Percentiles rank a stretch among this genome's conserved stretches.
These are phyloP conservation scores for Fraxinus latifolia DNA, from an alignment of 305 asterid species.

Conservation along the genomic window DNA sequence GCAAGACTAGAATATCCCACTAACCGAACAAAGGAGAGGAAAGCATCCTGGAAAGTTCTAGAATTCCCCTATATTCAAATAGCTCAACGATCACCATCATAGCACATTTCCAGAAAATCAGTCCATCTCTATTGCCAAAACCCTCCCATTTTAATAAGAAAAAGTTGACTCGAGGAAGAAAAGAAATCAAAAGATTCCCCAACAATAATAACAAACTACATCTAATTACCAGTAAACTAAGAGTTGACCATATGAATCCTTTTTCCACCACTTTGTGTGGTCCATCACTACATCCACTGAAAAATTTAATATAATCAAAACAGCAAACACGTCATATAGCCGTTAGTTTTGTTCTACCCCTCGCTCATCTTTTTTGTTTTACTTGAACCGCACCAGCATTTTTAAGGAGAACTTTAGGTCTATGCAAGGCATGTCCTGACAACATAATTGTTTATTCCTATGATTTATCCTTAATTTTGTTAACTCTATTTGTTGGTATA, in stretches of 20 bases:
- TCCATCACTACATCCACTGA: background rate
- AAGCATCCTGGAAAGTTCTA: background rate
- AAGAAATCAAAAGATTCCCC: background rate
- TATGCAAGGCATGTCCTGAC: background rate
- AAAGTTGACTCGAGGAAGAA: background rate
- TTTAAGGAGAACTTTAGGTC: background rate
- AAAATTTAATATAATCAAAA: background rate
- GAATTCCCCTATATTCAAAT: background rate
- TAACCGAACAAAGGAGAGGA: background rate
- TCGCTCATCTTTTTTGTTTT: background rate
- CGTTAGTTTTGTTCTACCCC: background rate
- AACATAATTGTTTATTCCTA: too few species aligned
- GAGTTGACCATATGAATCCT: background rate
- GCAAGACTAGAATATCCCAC: background rate
- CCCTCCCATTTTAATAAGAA: background rate
- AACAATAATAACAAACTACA: background rate
- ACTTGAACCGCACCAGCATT: background rate
- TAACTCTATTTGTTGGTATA: too few species aligned
- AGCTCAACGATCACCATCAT: background rate
- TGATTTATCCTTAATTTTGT: too few species aligned
- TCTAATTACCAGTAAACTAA: background rate
- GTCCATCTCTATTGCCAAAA: background rate
- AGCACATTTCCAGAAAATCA: background rate
- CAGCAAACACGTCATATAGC: background rate
- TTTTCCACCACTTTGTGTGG: background rate